Percentiles rank a stretch among this genome's conserved stretches.
These are phyloP conservation scores for Xylariaceae sp. DNA, from an alignment of 2,329 filamentous ascomycete genomes.

Conservation along the genomic window DNA sequence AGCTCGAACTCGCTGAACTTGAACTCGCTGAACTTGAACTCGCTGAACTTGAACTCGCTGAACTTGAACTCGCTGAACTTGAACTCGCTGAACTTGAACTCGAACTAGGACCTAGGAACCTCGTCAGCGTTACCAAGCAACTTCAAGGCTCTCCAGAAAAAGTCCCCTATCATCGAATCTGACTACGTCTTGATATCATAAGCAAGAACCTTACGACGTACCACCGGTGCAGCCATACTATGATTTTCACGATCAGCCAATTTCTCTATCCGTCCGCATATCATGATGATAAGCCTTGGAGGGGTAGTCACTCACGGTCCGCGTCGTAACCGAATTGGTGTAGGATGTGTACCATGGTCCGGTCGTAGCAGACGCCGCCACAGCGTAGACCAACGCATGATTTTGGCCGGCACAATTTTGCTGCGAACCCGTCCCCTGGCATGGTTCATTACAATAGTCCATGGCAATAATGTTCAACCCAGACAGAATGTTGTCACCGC, in stretches of 20 bases:
- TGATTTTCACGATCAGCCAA: not conserved
- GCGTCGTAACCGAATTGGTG: not conserved
- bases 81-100: too few relatives aligned
- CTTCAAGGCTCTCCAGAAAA: not conserved
- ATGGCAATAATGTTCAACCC: not conserved
- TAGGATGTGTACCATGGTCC: not conserved
- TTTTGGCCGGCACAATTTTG: not conserved
- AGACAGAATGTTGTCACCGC: not conserved
- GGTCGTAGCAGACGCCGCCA: not conserved
- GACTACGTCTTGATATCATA: not conserved
- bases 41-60: too few relatives aligned
- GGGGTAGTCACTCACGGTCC: not conserved
- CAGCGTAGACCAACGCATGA: not conserved
- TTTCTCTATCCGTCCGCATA: not conserved
- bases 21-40: too few relatives aligned
- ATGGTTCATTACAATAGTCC: not conserved
- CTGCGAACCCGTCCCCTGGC: not conserved
- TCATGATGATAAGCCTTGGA: not conserved
- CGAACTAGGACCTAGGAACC: too few relatives aligned
- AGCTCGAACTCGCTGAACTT: not conserved
- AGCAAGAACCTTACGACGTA: not conserved
- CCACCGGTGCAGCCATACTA: not conserved
- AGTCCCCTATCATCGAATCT: not conserved
- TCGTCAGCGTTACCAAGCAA: too few relatives aligned
- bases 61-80: too few relatives aligned